phyloP scores from a whole-genome alignment of 352 stramenopile species.

The Thraustochytrium striatum region DNA sequence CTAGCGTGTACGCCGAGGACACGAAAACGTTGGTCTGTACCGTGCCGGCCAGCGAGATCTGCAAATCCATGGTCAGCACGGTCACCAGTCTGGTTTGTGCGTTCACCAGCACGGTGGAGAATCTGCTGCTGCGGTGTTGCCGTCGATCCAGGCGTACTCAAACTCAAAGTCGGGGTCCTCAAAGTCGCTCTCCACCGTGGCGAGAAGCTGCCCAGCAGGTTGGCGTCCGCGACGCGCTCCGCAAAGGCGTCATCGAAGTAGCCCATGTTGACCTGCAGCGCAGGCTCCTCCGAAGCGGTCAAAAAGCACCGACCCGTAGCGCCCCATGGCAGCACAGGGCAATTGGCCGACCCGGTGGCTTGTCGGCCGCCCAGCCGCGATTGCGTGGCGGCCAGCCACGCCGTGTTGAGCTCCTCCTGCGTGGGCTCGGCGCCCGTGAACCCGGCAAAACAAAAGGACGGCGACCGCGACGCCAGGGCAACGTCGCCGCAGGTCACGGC shows the following conservation, averaged over 20 bases:
- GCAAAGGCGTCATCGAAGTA: background rate
- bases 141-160: slow-evolving; percentile 12
- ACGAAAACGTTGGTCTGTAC: background rate
- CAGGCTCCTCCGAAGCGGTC: background rate
- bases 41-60: slow-evolving; percentile 3
- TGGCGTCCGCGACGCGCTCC: background rate
- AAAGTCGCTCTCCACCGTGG: background rate
- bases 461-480: background rate
- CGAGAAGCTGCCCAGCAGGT: background rate
- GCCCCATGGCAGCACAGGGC: background rate
- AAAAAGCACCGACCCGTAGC: background rate
- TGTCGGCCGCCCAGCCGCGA: background rate
- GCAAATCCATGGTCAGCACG: background rate
- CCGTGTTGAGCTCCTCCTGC: background rate
- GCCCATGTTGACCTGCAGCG: background rate
- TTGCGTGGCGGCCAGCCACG: background rate
- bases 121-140: background rate
- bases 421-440: background rate
- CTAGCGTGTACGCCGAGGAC: background rate
- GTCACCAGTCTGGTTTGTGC: background rate
- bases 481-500: background rate
- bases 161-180: background rate
- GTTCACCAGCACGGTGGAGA: background rate
- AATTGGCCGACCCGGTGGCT: background rate
- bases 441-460: background rate